These are phyloP conservation scores for Coleophoma cylindrospora DNA, from an alignment of 2,329 filamentous ascomycete genomes.

Conservation along the genomic window DNA sequence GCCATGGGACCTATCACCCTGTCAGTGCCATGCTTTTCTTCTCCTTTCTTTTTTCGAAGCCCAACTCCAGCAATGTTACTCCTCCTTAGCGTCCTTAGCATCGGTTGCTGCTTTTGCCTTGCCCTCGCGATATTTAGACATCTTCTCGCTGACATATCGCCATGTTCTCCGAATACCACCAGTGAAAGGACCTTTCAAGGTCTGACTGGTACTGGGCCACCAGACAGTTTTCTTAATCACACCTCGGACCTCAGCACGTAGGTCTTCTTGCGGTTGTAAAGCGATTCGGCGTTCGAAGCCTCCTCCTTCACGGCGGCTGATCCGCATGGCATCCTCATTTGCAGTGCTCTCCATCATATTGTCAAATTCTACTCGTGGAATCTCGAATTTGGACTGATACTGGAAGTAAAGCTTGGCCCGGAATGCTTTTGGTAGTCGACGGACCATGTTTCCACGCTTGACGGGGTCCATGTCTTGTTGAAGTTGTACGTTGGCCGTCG, in stretches of 20 bases:
- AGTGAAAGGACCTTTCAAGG: slow-evolving; percentile 76
- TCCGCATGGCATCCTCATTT: slow-evolving; percentile 63
- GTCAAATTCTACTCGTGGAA: slow-evolving; percentile 78
- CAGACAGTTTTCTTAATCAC: slow-evolving; percentile 84
- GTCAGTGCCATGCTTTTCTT: too few relatives aligned
- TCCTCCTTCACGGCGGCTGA: slow-evolving; percentile 72
- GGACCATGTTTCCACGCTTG: slow-evolving; percentile 92
- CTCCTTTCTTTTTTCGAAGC: too few relatives aligned
- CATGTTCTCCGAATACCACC: slow-evolving; percentile 65
- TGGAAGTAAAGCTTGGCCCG: slow-evolving; percentile 88
- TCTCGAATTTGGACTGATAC: slow-evolving; percentile 85
- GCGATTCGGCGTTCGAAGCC: slow-evolving; percentile 85
- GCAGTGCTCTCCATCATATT: slow-evolving; percentile 74
- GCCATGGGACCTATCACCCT: too few relatives aligned
- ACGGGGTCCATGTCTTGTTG: slow-evolving; percentile 89
- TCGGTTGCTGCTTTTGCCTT: slow-evolving; percentile 15
- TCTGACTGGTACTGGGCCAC: slow-evolving; percentile 90
- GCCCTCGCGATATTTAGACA: slow-evolving; percentile 50
- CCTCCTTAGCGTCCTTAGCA: neutral
- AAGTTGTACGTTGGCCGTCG: slow-evolving; percentile 60
- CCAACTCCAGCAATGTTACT: too few relatives aligned
- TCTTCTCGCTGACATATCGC: slow-evolving; percentile 81
- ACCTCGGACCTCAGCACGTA: slow-evolving; percentile 65
- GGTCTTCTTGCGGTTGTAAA: slow-evolving; percentile 56
- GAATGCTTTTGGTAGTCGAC: slow-evolving; percentile 81